These are phyloP conservation scores for Aspergillus haitiensis DNA, from an alignment of 495 filamentous ascomycete genomes.

Conservation along the genomic window DNA sequence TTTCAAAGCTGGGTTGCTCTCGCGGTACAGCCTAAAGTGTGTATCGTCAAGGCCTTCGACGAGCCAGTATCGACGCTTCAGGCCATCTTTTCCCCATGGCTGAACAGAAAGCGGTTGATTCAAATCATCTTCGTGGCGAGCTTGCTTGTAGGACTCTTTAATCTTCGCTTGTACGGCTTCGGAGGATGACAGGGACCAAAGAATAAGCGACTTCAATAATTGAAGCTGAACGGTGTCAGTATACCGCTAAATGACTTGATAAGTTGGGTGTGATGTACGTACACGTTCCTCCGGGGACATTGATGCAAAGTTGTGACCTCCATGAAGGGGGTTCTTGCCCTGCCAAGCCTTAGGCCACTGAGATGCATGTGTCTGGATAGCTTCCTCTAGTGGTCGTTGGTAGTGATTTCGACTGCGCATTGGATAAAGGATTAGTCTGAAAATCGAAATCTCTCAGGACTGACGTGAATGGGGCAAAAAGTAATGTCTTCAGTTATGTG, in stretches of 20 bases:
- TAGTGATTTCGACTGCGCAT: constrained; percentile 61
- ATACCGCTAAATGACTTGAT: not conserved
- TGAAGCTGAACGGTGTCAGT: constrained; percentile 62
- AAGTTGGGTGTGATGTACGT: constrained; percentile 38
- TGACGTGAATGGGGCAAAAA: too few species aligned
- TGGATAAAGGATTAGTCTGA: constrained; percentile 10
- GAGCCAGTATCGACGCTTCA: constrained; percentile 90
- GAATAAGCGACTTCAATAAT: constrained; percentile 74
- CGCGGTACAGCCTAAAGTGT: constrained; percentile 88
- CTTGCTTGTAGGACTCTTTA: constrained; percentile 85
- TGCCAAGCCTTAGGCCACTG: constrained; percentile 93
- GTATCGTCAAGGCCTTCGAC: constrained; percentile 95
- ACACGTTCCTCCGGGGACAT: constrained; percentile 82
- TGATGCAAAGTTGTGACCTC: constrained; percentile 71
- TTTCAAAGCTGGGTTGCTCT: constrained; percentile 79
- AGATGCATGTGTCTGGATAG: constrained; percentile 75
- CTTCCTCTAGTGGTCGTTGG: constrained; percentile 89
- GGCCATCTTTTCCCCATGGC: constrained; percentile 87
- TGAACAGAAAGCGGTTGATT: constrained; percentile 94
- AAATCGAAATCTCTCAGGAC: not conserved
- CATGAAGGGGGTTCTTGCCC: constrained; percentile 77
- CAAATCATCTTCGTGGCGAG: constrained; percentile 84
- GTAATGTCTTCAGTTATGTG: not conserved
- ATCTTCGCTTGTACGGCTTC: constrained; percentile 78
- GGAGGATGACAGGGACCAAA: constrained; percentile 90